Conservation (phyloP, 2,329 filamentous ascomycete genomes). For the Xylariaceae sp. region DNA sequence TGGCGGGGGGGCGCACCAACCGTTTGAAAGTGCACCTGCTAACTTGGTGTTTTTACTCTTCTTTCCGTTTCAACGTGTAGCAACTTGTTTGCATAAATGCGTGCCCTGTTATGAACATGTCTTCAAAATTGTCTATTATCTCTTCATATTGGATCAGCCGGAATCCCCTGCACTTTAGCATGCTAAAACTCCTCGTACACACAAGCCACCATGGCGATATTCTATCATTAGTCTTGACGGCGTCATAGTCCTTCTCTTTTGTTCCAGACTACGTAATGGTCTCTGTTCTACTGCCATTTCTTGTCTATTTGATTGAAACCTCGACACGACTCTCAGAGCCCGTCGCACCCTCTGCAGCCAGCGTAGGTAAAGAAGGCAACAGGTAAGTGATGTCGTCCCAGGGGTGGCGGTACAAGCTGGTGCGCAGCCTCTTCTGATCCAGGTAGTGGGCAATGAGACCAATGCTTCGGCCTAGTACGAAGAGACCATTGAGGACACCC, state of each 20-base stretch:
- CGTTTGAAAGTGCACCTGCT: no score
- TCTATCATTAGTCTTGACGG: constrained; percentile 21
- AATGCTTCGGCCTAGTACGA: constrained; percentile 94
- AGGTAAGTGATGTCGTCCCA: constrained; percentile 99
- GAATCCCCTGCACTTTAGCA: constrained; percentile 16
- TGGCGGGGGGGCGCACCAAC: no score
- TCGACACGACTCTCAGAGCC: constrained; percentile 81
- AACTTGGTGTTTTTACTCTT: no score
- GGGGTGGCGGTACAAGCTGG: constrained; percentile 97
- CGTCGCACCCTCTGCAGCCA: constrained; percentile 51
- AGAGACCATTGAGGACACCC: constrained; percentile 99
- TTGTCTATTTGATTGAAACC: constrained; percentile 63
- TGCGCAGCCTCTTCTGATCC: constrained; percentile 98
- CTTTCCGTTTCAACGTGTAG: neutral
- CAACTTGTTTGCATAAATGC: no score
- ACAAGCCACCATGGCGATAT: constrained; percentile 18
- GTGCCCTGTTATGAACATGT: neutral
- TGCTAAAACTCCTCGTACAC: constrained; percentile 26
- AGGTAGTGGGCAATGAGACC: constrained; percentile 99
- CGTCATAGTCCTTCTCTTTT: constrained; percentile 8
- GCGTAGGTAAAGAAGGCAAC: constrained; percentile 70
- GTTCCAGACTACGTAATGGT: constrained; percentile 15
- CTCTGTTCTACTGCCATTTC: constrained; percentile 26
- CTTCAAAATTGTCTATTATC: constrained; percentile 22
- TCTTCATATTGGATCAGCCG: constrained; percentile 15